Evolutionary conservation across 1,284 basidiomycete genomes (phyloP).

Genomic region (Cryptococcus amylolentus): DNA sequence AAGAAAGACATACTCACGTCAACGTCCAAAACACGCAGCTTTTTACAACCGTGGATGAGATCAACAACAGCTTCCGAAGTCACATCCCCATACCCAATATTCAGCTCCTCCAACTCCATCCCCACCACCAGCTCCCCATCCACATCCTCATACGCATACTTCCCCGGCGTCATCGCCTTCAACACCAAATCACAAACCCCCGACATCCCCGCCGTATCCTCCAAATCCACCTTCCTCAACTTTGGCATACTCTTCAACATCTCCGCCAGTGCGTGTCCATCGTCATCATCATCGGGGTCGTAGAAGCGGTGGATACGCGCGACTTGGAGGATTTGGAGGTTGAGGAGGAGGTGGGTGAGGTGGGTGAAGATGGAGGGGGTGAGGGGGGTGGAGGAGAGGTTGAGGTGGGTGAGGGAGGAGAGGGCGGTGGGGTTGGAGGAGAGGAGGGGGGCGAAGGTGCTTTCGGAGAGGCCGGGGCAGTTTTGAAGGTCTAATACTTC

Average conservation of each 20-base stretch:
- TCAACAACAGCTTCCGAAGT: conserved; percentile 61
- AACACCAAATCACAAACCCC: conserved; percentile 71
- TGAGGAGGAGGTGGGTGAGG: conserved; percentile 67
- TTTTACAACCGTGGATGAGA: conserved; percentile 63
- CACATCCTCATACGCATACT: conserved; percentile 4
- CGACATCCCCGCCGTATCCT: conserved; percentile 60
- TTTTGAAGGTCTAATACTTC: conserved; percentile 80
- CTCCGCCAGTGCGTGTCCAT: conserved; percentile 47
- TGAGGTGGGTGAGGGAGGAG: conserved; percentile 63
- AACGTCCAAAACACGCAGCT: conserved; percentile 65
- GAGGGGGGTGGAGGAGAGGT: conserved; percentile 69
- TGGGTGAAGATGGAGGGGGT: conserved; percentile 70
- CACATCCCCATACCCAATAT: conserved; percentile 67
- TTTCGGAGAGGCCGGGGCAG: conserved; percentile 66
- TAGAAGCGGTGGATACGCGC: conserved; percentile 58
- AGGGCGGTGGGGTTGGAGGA: conserved; percentile 55
- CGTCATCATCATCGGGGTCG: conserved; percentile 2
- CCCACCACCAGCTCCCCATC: conserved; percentile 54
- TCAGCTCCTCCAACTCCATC: conserved; percentile 66
- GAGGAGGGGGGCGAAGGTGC: conserved; percentile 57
- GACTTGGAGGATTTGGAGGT: conserved; percentile 75
- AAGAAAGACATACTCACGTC: conserved; percentile 52
- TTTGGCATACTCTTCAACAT: conserved; percentile 67
- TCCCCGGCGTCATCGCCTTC: conserved; percentile 55
- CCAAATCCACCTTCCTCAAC: conserved; percentile 75